phyloP scores from a whole-genome alignment of 306 rosid species.

The Arachis stenosperma region DNA sequence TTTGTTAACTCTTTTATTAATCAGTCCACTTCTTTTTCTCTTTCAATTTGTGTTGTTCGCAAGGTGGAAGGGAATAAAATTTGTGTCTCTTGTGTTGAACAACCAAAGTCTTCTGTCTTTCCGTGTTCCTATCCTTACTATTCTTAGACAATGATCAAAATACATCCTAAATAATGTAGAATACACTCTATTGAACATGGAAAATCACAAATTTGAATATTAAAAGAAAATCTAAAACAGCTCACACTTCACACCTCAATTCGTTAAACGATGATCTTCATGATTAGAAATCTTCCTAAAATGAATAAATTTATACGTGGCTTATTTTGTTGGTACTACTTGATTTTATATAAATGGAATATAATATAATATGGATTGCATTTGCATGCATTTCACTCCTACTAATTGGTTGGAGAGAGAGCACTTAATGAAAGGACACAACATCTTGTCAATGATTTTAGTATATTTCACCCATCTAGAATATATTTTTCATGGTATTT shows the following conservation, averaged over 20 bases:
- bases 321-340: conserved; percentile 8
- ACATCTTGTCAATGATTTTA: conserved; percentile 14
- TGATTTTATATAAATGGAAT: background rate
- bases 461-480: background rate
- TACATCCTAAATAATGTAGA: too few relatives aligned
- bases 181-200: too few relatives aligned
- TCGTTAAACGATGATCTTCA: conserved; percentile 41
- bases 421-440: background rate
- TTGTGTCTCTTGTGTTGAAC: too few relatives aligned
- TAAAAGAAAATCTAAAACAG: conserved; percentile 17
- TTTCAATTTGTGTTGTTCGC: too few relatives aligned
- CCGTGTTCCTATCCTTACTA: too few relatives aligned
- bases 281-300: conserved; percentile 27
- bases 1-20: too few relatives aligned
- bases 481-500: background rate
- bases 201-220: too few relatives aligned
- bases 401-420: background rate
- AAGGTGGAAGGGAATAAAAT: too few relatives aligned
- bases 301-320: conserved; percentile 25
- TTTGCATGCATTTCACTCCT: conserved; percentile 15
- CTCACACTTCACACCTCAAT: conserved; percentile 40
- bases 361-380: conserved; percentile 3
- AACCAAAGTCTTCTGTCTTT: too few relatives aligned
- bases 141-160: too few relatives aligned
- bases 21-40: too few relatives aligned